A percentile compares a stretch with the other conserved stretches of the same genome.
Evolutionary conservation across 768 basidiomycete genomes (phyloP).

Genomic region (Dendrothele bispora): DNA sequence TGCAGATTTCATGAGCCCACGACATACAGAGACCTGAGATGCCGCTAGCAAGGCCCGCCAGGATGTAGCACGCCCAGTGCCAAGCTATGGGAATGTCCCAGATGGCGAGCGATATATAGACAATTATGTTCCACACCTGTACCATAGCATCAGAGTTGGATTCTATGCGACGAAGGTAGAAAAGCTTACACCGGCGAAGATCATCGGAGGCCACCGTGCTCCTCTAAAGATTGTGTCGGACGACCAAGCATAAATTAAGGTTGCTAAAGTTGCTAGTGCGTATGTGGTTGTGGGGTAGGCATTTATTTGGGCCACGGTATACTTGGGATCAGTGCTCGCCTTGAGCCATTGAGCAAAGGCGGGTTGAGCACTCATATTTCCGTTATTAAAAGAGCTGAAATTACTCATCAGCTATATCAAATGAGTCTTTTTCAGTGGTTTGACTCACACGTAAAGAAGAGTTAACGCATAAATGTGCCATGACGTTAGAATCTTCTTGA

Average conservation of each 20-base stretch:
- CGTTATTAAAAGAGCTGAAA: too few relatives aligned
- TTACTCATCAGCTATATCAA: not conserved
- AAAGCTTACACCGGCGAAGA: slow-evolving; percentile 32
- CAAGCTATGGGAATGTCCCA: too few relatives aligned
- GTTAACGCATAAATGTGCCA: slow-evolving; percentile 38
- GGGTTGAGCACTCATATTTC: too few relatives aligned
- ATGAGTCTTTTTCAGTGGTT: not conserved
- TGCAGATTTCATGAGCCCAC: too few relatives aligned
- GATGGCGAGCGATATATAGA: slow-evolving; percentile 32
- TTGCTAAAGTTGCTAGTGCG: slow-evolving; percentile 11
- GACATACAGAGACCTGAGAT: too few relatives aligned
- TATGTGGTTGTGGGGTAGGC: slow-evolving; percentile 24
- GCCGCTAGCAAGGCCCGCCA: too few relatives aligned
- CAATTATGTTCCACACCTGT: slow-evolving; percentile 31
- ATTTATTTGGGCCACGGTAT: slow-evolving; percentile 38
- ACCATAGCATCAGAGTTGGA: not conserved
- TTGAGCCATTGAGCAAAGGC: too few relatives aligned
- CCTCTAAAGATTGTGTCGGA: slow-evolving; percentile 34
- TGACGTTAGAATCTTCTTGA: slow-evolving; percentile 35
- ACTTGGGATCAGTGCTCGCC: slow-evolving; percentile 26
- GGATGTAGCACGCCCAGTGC: too few relatives aligned
- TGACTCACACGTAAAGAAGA: slow-evolving; percentile 31
- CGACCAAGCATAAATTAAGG: slow-evolving; percentile 35
- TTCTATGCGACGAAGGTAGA: not conserved
- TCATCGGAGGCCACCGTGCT: slow-evolving; percentile 36